phyloP scores from a whole-genome alignment of 805 yeast species.

The Candida endomychidarum region DNA sequence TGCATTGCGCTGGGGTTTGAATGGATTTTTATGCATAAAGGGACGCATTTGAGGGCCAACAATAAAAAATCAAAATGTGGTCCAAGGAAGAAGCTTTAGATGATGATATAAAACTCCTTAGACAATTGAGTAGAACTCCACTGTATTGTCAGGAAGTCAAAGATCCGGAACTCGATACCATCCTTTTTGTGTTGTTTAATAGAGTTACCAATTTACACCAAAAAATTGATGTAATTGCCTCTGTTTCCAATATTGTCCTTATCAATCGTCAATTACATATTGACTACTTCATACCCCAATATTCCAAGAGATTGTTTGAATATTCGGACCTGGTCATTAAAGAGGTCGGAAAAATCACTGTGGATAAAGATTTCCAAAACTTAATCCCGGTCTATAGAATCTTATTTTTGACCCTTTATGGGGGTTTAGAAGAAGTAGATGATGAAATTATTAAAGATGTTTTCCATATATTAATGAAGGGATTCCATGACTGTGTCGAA shows the following conservation, averaged over 20 bases:
- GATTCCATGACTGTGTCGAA: conserved; percentile 17
- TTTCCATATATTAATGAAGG: conserved; percentile 15
- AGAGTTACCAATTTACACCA: neutral
- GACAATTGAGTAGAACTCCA: conserved; percentile 18
- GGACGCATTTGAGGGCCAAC: no score
- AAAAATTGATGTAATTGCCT: conserved; percentile 18
- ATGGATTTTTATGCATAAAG: neutral
- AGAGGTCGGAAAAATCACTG: conserved; percentile 7
- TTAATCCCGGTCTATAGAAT: conserved; percentile 26
- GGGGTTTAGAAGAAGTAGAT: conserved; percentile 16
- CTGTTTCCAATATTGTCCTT: conserved; percentile 26
- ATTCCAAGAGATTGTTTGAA: conserved; percentile 15
- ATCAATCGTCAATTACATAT: conserved; percentile 23
- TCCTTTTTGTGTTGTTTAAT: conserved; percentile 10
- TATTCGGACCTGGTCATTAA: conserved; percentile 13
- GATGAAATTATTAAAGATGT: conserved; percentile 12
- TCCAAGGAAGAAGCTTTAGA: neutral
- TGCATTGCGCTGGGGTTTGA: no score
- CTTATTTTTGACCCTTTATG: conserved; percentile 25
- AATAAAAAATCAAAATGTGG: neutral
- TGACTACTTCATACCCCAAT: conserved; percentile 19
- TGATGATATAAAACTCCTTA: conserved; percentile 8
- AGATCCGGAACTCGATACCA: conserved; percentile 11
- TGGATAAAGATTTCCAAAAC: conserved; percentile 11
- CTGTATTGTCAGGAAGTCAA: conserved; percentile 17